phyloP scores from a whole-genome alignment of 306 rosid genomes.

The Coriaria nepalensis region DNA sequence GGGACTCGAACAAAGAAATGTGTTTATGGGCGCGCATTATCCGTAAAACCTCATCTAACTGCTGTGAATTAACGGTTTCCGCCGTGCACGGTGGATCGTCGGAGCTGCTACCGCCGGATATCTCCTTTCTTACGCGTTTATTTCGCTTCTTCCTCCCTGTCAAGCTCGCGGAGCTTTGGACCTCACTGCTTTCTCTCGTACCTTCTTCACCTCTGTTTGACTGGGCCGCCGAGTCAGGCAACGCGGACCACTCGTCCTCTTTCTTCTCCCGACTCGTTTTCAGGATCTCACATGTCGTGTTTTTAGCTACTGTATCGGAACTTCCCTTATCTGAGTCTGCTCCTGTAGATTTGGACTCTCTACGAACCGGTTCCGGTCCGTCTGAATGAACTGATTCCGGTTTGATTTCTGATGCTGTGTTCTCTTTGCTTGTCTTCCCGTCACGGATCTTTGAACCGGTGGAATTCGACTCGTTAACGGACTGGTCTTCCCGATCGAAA shows the following conservation, averaged over 20 bases:
- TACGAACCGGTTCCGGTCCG: constrained; percentile 24
- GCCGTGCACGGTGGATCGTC: constrained; percentile 16
- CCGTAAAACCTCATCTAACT: constrained; percentile 40
- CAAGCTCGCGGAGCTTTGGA: constrained; percentile 73
- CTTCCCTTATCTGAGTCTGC: constrained; percentile 63
- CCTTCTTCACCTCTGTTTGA: constrained; percentile 32
- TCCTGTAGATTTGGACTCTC: constrained; percentile 18
- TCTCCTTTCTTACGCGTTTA: constrained; percentile 27
- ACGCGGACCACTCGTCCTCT: constrained; percentile 40
- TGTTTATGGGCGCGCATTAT: constrained; percentile 42
- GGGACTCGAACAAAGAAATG: constrained; percentile 54
- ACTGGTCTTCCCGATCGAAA: constrained; percentile 56
- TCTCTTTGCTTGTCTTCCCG: constrained; percentile 25
- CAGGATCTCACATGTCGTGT: constrained; percentile 24
- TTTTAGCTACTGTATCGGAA: constrained; percentile 36
- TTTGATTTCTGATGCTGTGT: constrained; percentile 11
- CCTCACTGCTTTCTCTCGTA: constrained; percentile 60
- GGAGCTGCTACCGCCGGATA: constrained; percentile 13
- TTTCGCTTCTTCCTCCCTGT: constrained; percentile 30
- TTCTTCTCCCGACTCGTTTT: constrained; percentile 35
- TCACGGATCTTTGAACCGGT: constrained; percentile 51
- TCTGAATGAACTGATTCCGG: neutral
- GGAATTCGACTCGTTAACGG: constrained; percentile 74
- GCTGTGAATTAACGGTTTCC: constrained; percentile 29
- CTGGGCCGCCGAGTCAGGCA: constrained; percentile 44